These are phyloP conservation scores for Ceratorhiza oryzae-sativae DNA, from an alignment of 1,284 basidiomycete species.

Conservation along the genomic window DNA sequence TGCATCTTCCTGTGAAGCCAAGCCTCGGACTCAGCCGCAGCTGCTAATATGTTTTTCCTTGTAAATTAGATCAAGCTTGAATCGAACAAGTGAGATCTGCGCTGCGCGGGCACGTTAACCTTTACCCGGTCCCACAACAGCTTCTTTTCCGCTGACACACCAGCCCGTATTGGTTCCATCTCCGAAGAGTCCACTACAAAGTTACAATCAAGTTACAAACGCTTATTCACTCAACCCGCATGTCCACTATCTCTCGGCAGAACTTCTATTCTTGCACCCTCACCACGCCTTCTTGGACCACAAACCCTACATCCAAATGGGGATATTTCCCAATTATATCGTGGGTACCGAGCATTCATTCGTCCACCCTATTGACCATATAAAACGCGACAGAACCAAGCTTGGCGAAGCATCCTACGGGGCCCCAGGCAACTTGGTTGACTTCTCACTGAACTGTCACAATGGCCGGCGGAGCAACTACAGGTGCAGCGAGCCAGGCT, in stretches of 20 bases:
- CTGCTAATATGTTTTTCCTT: too few species aligned
- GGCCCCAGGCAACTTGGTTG: conserved; percentile 6
- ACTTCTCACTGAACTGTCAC: conserved; percentile 3
- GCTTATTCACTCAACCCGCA: not conserved
- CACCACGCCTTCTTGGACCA: not conserved
- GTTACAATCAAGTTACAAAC: not conserved
- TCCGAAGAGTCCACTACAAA: not conserved
- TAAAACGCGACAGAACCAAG: conserved; percentile 8
- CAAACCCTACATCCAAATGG: conserved; percentile 16
- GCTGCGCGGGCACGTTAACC: not conserved
- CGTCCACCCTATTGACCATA: conserved; percentile 20
- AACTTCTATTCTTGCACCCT: not conserved
- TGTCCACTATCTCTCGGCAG: conserved; percentile 19
- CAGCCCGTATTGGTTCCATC: not conserved
- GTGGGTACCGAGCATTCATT: conserved; percentile 9
- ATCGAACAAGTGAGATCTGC: not conserved
- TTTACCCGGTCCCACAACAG: not conserved
- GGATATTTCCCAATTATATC: not conserved
- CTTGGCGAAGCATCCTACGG: conserved; percentile 12
- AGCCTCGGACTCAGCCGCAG: too few species aligned
- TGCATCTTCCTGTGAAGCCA: too few species aligned
- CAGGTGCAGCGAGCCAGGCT: conserved; percentile 26
- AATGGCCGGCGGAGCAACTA: conserved; percentile 42
- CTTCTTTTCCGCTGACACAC: not conserved
- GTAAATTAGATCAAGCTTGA: too few species aligned